Evolutionary conservation across 2,329 filamentous ascomycete genomes (phyloP), one percentile per base, ranked within the genome.

Genomic region (Botrytis fragariae): DNA sequence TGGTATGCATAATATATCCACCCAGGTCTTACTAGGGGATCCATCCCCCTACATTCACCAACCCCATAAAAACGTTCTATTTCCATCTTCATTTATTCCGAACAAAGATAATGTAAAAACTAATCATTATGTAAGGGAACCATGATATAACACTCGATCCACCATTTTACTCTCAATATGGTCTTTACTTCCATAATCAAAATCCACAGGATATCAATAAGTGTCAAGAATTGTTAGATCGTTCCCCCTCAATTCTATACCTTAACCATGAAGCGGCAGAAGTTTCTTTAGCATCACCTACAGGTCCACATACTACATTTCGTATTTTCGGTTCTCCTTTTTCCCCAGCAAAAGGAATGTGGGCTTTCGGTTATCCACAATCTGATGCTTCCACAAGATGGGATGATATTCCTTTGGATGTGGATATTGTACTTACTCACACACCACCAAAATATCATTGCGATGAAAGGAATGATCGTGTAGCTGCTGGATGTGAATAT

Each of bases 61-160:
- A 18, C 29, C 63, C 63, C 32, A 67, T 67, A n/a, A 67, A 67
- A 37, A 18, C 7, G 8, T 51, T 67, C 51, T 71, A 48, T 70
- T 74, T 68, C 22, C 44, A 70, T 62, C 20, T 25, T 60, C n/a
- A 67, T 51, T 39, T 67, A 39, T 67, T 67, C 63, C 63, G 63
- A 51, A 39, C 22, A n/a, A 54, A 20, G 48, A 37, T 35, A 16
- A 54, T 29, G 7, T 18, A 29, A 57, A 39, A 45, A 54, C 16
- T 51, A 73, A 71, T 78, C 61, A 78, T 37, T 60, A 25, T 72
- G 18, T 29, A 74, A 91, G 91, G 92, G 42, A 95, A 94, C 79
- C 92, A 94, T 81, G 92, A 94, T 79, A 84, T 92, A 68, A 92
- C 91, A 0, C 86, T 94, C 10, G 92, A 94, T 78, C 77, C 83